A percentile compares a stretch with the other conserved stretches of the same genome.
Evolutionary conservation across 2,329 filamentous ascomycete genomes (phyloP).

Genomic region (Alternaria novae-zelandiae): DNA sequence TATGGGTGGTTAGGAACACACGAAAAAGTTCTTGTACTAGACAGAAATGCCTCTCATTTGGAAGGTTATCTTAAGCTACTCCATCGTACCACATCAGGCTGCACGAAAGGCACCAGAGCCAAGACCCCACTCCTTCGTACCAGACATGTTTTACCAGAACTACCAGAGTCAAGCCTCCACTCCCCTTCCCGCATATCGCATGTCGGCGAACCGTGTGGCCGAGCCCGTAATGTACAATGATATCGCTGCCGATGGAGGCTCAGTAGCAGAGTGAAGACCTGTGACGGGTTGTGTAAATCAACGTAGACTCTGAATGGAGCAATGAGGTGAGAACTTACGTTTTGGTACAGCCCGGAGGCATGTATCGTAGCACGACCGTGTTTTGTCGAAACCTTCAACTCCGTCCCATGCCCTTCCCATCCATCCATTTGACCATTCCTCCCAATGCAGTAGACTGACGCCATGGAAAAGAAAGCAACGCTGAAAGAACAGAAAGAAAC

Average conservation of each 20-base stretch:
- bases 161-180: neutral
- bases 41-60: neutral
- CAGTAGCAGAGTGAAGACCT: neutral
- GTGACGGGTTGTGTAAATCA: slow-evolving; percentile 15
- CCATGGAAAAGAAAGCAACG: slow-evolving; percentile 6
- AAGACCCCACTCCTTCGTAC: neutral
- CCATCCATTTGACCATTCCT: neutral
- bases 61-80: neutral
- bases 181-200: neutral
- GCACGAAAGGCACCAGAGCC: neutral
- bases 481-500: slow-evolving; percentile 53
- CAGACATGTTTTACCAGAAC: neutral
- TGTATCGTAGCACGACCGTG: neutral
- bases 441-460: slow-evolving; percentile 9
- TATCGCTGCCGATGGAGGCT: neutral
- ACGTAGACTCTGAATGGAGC: neutral
- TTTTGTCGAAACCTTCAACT: slow-evolving; percentile 2
- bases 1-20: neutral
- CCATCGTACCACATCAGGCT: neutral
- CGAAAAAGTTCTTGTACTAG: neutral
- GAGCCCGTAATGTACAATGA: neutral
- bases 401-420: neutral
- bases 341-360: neutral
- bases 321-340: slow-evolving; percentile 7
- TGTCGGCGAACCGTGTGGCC: neutral